phyloP scores from a whole-genome alignment of 805 yeast genomes.

The Barnettozyma siamensis region DNA sequence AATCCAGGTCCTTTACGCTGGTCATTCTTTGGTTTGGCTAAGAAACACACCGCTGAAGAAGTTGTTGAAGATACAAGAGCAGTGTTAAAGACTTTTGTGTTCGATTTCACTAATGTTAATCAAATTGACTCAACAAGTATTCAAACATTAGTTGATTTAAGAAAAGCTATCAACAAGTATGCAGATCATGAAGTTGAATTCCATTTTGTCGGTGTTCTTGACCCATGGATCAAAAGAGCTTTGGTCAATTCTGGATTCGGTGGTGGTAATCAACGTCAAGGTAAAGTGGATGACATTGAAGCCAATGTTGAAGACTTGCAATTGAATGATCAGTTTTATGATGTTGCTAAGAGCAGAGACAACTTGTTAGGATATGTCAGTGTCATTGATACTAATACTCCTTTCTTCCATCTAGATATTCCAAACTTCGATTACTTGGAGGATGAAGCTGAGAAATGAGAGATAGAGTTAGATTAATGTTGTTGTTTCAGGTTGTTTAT shows the following conservation, averaged over 20 bases:
- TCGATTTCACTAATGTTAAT: constrained; percentile 76
- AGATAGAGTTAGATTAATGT: background rate
- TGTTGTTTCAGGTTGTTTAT: constrained; percentile 1
- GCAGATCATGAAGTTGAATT: constrained; percentile 82
- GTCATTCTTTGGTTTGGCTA: constrained; percentile 14
- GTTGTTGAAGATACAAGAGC: constrained; percentile 48
- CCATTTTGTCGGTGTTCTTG: constrained; percentile 80
- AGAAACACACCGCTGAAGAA: constrained; percentile 19
- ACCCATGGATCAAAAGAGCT: constrained; percentile 83
- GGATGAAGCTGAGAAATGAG: background rate
- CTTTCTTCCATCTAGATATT: constrained; percentile 74
- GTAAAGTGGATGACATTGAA: constrained; percentile 17
- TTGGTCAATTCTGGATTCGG: constrained; percentile 78
- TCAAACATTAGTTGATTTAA: constrained; percentile 70
- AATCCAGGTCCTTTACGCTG: constrained; percentile 63
- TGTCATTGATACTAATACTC: constrained; percentile 58
- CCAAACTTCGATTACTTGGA: constrained; percentile 36
- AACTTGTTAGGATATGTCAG: constrained; percentile 39
- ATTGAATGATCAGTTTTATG: constrained; percentile 15
- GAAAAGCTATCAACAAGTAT: constrained; percentile 63
- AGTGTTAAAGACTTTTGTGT: constrained; percentile 58
- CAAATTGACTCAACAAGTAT: constrained; percentile 75
- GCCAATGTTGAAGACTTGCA: constrained; percentile 26
- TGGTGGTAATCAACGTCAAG: constrained; percentile 37
- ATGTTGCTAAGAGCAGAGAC: constrained; percentile 20